Base-by-base conservation (phyloP, 2,329 filamentous ascomycete genomes). In the Ceratocystis harringtonii region DNA sequence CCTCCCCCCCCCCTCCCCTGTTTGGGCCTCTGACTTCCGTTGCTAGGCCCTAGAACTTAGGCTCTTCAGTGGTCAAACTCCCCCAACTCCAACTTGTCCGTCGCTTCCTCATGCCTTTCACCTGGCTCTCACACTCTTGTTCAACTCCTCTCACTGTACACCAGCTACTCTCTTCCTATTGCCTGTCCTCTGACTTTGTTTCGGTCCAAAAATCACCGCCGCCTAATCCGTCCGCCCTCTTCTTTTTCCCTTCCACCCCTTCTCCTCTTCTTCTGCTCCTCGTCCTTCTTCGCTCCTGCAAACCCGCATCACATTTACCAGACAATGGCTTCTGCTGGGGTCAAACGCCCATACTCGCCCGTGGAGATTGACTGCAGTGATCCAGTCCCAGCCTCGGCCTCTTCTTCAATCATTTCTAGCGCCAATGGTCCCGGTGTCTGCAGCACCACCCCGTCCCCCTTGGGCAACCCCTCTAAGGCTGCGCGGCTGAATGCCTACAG, bases 291-390 rank as follows among this genome's bases (percentile, higher is more conserved):
- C 50, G 5, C 10, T 58, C 19, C 48, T 52, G 1, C 61, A 22
- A n/a, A 30, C 15, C 19, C 32, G 2, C 28, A 2, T 19, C 48
- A 5, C 30, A 36, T 41, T 43, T n/a, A 19, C 43, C 68, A 67
- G 61, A 68, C 67, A 36, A 71, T 70, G 66, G 69, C 68, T 61
- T 74, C 75, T 69, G 74, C 75, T 15, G 76, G 76, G 64, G 72
- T 77, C 65, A 78, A 78, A 71, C 73, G 77, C 71, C 71, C 74
- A 15, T 71, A 76, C n/a, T 69, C 71, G 65, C 69, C 73, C 61
- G 72, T 76, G 70, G 71, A 74, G 65, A 70, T 71, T 62, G 70
- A 72, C 57, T 72, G 72, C 36, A 68, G 69, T 28, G 64, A 68
- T n/a, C 69, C 67, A 65, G 44, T 68, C 48, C 66, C 69, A 41